Evolutionary conservation across 2,329 filamentous ascomycete genomes (phyloP).

Genomic region (Mycosphaerella sp.): DNA sequence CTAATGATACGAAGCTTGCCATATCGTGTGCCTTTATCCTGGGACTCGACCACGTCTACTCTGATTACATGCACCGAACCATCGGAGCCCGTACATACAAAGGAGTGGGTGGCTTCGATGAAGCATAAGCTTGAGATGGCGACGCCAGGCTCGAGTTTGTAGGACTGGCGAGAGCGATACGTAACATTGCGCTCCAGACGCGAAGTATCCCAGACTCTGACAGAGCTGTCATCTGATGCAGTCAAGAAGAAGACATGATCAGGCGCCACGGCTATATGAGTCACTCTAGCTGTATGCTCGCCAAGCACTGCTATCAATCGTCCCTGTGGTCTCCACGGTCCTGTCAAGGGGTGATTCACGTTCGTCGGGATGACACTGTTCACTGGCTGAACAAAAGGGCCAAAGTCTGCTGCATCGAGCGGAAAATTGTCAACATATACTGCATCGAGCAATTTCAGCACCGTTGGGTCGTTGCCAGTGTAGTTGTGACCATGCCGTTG

Average conservation of each 20-base stretch:
- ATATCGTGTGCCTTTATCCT: slow-evolving; percentile 58
- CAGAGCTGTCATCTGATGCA: slow-evolving; percentile 80
- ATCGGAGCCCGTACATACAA: slow-evolving; percentile 83
- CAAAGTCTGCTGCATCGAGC: slow-evolving; percentile 59
- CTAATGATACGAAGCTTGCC: slow-evolving; percentile 70
- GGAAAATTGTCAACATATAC: slow-evolving; percentile 68
- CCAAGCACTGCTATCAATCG: slow-evolving; percentile 80
- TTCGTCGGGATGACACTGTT: slow-evolving; percentile 42
- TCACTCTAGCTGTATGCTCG: slow-evolving; percentile 79
- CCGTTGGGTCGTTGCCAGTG: slow-evolving; percentile 63
- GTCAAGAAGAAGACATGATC: slow-evolving; percentile 95
- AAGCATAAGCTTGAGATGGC: slow-evolving; percentile 81
- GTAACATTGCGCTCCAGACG: slow-evolving; percentile 80
- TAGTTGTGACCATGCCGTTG: slow-evolving; percentile 61
- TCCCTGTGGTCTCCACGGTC: slow-evolving; percentile 76
- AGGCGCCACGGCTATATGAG: slow-evolving; percentile 72
- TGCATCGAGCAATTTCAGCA: slow-evolving; percentile 65
- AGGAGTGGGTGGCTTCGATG: slow-evolving; percentile 88
- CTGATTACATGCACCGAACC: slow-evolving; percentile 86
- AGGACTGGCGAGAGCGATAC: slow-evolving; percentile 78
- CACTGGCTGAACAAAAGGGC: slow-evolving; percentile 69
- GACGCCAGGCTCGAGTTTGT: slow-evolving; percentile 64
- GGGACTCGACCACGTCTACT: slow-evolving; percentile 59
- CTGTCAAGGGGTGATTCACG: slow-evolving; percentile 38
- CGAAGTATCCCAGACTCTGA: slow-evolving; percentile 89